Conservation (phyloP, 2,329 filamentous ascomycete genomes). For the Curvularia sp. region DNA sequence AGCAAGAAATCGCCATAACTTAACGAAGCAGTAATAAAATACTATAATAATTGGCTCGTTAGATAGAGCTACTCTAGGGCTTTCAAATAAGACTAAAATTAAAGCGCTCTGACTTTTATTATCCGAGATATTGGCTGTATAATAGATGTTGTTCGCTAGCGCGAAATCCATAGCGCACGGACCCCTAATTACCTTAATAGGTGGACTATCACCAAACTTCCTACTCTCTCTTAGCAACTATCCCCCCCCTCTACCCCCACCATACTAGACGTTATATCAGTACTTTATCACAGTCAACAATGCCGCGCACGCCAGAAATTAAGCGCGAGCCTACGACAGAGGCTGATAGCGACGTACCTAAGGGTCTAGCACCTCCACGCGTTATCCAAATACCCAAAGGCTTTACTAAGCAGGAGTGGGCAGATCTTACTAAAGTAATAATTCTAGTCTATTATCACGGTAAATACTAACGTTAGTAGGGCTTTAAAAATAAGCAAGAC, state of each 20-base stretch:
- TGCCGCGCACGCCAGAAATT: not conserved
- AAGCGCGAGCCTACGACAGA: not conserved
- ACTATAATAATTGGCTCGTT: no score
- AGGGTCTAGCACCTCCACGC: no score
- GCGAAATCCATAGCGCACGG: not conserved
- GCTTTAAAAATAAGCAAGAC: not conserved
- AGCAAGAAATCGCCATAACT: no score
- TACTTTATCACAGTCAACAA: not conserved
- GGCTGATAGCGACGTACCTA: not conserved
- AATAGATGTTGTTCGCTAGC: not conserved
- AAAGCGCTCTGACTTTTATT: not conserved
- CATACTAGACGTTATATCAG: no score
- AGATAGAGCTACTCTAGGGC: not conserved
- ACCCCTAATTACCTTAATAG: not conserved
- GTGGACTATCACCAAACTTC: slow-evolving; percentile 1
- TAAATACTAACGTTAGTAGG: not conserved
- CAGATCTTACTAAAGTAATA: not conserved
- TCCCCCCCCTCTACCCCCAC: not conserved
- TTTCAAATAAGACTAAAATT: no score
- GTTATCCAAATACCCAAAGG: not conserved
- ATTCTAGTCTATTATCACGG: not conserved
- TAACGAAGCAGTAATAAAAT: no score
- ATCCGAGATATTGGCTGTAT: not conserved
- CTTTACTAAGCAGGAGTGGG: not conserved
- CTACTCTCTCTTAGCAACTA: not conserved